These are phyloP conservation scores for Cercis canadensis DNA, from an alignment of 306 rosid species.

Conservation along the genomic window DNA sequence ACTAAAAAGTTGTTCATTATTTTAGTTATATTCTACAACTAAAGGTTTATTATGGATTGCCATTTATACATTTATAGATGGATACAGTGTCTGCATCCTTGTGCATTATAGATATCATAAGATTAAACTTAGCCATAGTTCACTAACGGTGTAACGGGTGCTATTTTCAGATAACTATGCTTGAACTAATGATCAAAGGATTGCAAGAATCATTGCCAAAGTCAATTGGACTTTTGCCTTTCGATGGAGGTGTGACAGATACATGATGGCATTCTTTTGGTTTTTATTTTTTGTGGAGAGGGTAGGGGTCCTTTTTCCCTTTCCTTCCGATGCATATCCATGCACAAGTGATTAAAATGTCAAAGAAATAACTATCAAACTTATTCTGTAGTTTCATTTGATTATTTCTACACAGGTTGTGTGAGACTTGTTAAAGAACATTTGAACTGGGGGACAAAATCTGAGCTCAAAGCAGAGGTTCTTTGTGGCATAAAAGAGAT, in stretches of 20 bases:
- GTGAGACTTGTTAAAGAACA: constrained; percentile 88
- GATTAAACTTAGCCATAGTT: constrained; percentile 7
- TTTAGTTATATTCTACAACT: no score
- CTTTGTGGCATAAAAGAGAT: constrained; percentile 94
- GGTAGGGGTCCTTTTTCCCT: background rate
- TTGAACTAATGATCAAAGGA: constrained; percentile 92
- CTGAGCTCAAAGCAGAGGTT: constrained; percentile 88
- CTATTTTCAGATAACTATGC: constrained; percentile 70
- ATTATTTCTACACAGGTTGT: constrained; percentile 65
- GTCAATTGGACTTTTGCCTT: constrained; percentile 94
- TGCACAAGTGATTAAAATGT: no score
- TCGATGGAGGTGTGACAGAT: constrained; percentile 97
- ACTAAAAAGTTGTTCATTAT: no score
- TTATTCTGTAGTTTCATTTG: constrained; percentile 9
- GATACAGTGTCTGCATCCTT: no score
- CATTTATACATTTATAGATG: background rate
- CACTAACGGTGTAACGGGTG: constrained; percentile 31
- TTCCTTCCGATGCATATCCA: background rate
- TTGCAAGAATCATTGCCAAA: constrained; percentile 94
- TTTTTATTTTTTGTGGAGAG: background rate
- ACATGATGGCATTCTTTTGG: constrained; percentile 31
- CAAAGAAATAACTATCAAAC: constrained; percentile 1
- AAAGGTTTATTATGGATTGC: no score
- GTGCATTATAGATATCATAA: constrained; percentile 3
- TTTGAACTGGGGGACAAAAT: constrained; percentile 87